A percentile compares a stretch with the other conserved stretches of the same genome.
Evolutionary conservation across 2,329 filamentous ascomycete genomes (phyloP).

Genomic region (Podosphaera xanthii): DNA sequence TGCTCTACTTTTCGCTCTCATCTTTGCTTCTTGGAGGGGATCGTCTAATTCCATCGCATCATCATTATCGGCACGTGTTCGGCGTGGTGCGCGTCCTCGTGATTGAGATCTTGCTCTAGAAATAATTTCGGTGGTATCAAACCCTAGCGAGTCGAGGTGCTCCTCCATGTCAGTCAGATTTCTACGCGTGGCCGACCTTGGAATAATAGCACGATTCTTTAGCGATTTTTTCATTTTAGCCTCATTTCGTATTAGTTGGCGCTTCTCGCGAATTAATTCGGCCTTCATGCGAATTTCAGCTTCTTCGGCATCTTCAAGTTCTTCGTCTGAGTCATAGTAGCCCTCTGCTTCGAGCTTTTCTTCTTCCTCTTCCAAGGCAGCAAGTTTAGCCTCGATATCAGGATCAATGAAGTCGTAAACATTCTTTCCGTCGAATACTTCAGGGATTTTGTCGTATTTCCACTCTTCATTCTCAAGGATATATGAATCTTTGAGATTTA

Average conservation of each 20-base stretch:
- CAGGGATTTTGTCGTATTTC: conserved; percentile 91
- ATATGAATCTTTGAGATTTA: conserved; percentile 79
- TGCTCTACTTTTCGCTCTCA: conserved; percentile 51
- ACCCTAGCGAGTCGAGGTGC: conserved; percentile 62
- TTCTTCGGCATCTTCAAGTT: conserved; percentile 69
- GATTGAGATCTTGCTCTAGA: conserved; percentile 46
- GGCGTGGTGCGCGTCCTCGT: conserved; percentile 47
- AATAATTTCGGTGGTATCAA: conserved; percentile 55
- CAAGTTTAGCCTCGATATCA: conserved; percentile 83
- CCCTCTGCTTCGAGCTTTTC: conserved; percentile 78
- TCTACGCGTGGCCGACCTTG: conserved; percentile 59
- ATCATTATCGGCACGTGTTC: conserved; percentile 37
- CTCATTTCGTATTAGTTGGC: conserved; percentile 76
- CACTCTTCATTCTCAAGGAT: conserved; percentile 70
- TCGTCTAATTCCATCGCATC: conserved; percentile 57
- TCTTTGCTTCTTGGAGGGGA: conserved; percentile 30
- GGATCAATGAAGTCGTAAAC: conserved; percentile 94
- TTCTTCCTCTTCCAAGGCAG: conserved; percentile 83
- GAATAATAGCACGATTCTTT: conserved; percentile 91
- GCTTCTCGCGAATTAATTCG: conserved; percentile 87
- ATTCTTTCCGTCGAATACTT: conserved; percentile 87
- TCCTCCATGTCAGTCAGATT: conserved; percentile 71
- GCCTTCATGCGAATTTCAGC: conserved; percentile 79
- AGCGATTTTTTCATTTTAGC: conserved; percentile 86
- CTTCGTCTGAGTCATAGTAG: conserved; percentile 71